Base-by-base conservation (phyloP, 176 grass and related monocot species). In the Lolium rigidum region DNA sequence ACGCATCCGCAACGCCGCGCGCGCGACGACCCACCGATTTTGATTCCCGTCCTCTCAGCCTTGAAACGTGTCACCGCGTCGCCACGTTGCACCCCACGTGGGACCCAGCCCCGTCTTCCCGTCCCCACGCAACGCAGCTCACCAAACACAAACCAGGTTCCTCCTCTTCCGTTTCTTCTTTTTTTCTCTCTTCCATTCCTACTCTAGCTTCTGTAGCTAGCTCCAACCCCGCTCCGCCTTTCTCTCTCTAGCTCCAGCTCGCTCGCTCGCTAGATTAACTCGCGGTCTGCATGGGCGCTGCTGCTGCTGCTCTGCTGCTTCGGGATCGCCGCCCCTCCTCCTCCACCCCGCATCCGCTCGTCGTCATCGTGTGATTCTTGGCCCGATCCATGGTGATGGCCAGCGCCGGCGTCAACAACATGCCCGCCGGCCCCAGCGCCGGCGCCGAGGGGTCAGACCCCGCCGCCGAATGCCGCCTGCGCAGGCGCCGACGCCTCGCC, bases 391-490 rank as follows among this genome's bases (percentile, higher is more conserved):
- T 81, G 77, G 84, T 86, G 65, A 94, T 94, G 86, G 86, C 86
- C 5, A 88, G 89, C 66, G 84, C 85, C 22, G 79, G 71, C 39
- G 17, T 28, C 10, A 78, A 77, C 79, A 51, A 74, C 79, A 51
- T 86, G 80, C 83, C 76, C 2, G 26, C 63, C 26, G 62, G 62
- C 24, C 62, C 62, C 62, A 74, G 80, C 74, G 79, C 73, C 5
- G 75, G 80, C 6, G 56, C 66, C 17, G 69, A 86, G 1, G 70
- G 72, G 24, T 13, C 15, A 3, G 62, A 73, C 71, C 39, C 64
- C 14, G 64, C 83, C 47, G 58, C 82, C 9, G 86, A 90, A 93
- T 93, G 89, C 66, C 77, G 76, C 66, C 38, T 87, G 15, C 55
- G 60, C 6, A 55, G 77, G 6, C 89, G 90, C 55, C 58, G 81